These are phyloP conservation scores for Neonectria sp. DNA, from an alignment of 2,329 filamentous ascomycete genomes.

Conservation along the genomic window DNA sequence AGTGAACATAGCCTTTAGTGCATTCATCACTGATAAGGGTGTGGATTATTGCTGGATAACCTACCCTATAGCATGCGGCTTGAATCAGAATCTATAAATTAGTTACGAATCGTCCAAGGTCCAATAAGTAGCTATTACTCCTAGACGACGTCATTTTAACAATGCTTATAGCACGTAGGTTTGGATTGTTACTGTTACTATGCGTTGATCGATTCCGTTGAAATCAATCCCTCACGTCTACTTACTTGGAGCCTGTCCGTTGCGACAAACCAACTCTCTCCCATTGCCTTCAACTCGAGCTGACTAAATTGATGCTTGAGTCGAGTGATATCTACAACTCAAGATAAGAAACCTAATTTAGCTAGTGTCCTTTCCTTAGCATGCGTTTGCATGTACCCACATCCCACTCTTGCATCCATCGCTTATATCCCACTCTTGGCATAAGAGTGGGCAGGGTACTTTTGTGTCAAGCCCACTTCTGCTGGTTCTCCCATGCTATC, in stretches of 20 bases:
- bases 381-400: not conserved
- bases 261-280: too few species aligned
- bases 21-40: not conserved
- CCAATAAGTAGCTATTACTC: too few species aligned
- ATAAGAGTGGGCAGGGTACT: not conserved
- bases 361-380: not conserved
- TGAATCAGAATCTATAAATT: not conserved
- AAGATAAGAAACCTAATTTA: not conserved
- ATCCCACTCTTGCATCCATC: not conserved
- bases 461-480: not conserved
- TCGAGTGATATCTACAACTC: not conserved
- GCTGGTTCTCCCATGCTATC: not conserved
- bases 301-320: not conserved
- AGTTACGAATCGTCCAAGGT: not conserved
- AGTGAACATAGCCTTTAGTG: not conserved
- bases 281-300: too few species aligned
- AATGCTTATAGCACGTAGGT: too few species aligned
- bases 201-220: not conserved
- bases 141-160: too few species aligned
- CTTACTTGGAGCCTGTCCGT: too few species aligned
- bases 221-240: not conserved
- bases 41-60: not conserved
- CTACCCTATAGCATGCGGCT: not conserved
- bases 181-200: not conserved
- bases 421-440: not conserved